These are phyloP conservation scores for Lipomyces mesembrius DNA, from an alignment of 805 yeast genomes.

Conservation along the genomic window DNA sequence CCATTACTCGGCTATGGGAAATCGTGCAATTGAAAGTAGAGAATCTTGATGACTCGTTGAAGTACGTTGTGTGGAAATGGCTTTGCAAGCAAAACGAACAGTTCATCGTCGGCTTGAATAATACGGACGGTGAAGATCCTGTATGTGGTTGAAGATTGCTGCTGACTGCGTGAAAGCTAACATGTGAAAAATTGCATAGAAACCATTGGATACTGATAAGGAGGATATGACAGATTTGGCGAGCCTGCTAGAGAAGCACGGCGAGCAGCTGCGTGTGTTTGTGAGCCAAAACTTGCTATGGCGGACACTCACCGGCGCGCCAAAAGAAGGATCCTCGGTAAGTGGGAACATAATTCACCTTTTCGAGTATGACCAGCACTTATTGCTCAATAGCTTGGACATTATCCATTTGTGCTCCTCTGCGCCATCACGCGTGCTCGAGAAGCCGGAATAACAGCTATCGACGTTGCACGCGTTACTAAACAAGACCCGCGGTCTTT, in stretches of 20 bases:
- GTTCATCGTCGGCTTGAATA: conserved; percentile 33
- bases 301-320: conserved; percentile 46
- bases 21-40: conserved; percentile 35
- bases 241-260: conserved; percentile 29
- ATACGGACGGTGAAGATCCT: conserved; percentile 12
- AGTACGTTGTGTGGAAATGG: conserved; percentile 42
- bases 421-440: conserved; percentile 50
- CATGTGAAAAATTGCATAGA: conserved; percentile 11
- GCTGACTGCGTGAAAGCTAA: background rate
- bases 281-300: conserved; percentile 47
- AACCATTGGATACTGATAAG: conserved; percentile 1
- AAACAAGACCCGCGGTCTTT: conserved; percentile 51
- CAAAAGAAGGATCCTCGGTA: conserved; percentile 41
- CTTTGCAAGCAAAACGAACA: conserved; percentile 34
- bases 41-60: conserved; percentile 38
- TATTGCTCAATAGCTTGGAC: conserved; percentile 41
- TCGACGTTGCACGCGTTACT: conserved; percentile 46
- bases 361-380: background rate
- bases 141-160: conserved; percentile 9
- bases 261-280: conserved; percentile 33
- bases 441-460: conserved; percentile 46
- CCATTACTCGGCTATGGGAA: conserved; percentile 41
- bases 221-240: conserved; percentile 27
- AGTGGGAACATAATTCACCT: conserved; percentile 8
- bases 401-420: conserved; percentile 48